Percentiles rank a stretch among this genome's conserved stretches.
Evolutionary conservation across 257 asterid species (phyloP).

Genomic region (Oldenlandia corymbosa): DNA sequence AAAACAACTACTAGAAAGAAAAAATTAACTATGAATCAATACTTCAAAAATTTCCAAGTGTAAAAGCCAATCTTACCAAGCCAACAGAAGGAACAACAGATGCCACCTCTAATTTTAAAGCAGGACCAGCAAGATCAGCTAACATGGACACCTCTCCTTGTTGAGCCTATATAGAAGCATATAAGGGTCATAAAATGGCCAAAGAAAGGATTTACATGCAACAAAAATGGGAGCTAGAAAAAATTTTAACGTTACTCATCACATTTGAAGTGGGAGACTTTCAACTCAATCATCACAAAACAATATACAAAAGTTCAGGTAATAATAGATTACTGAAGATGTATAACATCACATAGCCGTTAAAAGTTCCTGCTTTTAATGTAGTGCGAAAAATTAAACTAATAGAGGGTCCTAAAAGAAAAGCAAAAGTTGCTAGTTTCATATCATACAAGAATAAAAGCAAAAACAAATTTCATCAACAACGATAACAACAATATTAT

Average conservation of each 20-base stretch:
- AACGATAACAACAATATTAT: no score
- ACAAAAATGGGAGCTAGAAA: neutral
- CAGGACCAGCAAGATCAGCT: constrained; percentile 75
- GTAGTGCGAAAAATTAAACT: neutral
- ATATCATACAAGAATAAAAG: no score
- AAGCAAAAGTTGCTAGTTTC: no score
- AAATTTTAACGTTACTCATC: no score
- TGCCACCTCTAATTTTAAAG: constrained; percentile 60
- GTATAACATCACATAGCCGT: neutral
- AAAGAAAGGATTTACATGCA: neutral
- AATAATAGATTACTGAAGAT: neutral
- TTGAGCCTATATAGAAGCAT: constrained; percentile 40
- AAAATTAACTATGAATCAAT: neutral
- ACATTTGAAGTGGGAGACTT: neutral
- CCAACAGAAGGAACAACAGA: constrained; percentile 71
- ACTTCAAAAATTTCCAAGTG: neutral
- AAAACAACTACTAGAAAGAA: neutral
- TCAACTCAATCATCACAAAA: neutral
- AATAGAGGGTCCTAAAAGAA: no score
- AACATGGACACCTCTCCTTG: constrained; percentile 82
- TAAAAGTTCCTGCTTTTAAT: neutral
- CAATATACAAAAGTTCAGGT: neutral
- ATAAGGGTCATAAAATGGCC: constrained; percentile 19
- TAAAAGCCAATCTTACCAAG: constrained; percentile 40
- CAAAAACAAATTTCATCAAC: no score